Conservation (phyloP, 2,329 filamentous ascomycete species). For the Alternaria sp. region DNA sequence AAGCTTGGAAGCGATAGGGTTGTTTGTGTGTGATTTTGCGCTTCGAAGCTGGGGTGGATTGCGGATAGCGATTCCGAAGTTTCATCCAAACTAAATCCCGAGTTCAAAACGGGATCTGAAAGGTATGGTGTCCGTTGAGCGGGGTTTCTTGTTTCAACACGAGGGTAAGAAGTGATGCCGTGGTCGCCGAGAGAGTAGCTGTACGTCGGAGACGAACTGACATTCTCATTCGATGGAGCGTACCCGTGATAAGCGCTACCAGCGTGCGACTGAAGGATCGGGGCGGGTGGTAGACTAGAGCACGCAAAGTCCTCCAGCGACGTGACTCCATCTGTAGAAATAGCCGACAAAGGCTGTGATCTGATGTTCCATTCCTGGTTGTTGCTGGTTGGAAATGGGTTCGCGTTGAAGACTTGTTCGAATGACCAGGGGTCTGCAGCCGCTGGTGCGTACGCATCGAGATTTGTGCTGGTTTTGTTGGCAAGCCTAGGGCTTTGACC, state of each 20-base stretch:
- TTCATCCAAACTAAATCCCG: not conserved
- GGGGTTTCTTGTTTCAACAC: not conserved
- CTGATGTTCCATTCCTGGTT: not conserved
- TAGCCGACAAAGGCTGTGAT: not conserved
- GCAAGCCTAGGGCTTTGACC: not conserved
- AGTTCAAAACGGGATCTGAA: not conserved
- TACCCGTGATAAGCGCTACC: not conserved
- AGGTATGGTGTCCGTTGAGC: not conserved
- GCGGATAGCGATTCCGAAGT: not conserved
- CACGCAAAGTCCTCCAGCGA: not conserved
- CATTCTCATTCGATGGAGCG: not conserved
- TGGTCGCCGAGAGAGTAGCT: not conserved
- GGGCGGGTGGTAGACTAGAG: not conserved
- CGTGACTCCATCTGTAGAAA: not conserved
- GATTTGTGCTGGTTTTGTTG: not conserved
- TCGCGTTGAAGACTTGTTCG: not conserved
- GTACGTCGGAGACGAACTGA: not conserved
- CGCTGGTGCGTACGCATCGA: not conserved
- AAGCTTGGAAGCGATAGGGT: not conserved
- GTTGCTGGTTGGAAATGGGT: not conserved
- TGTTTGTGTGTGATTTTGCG: accelerated
- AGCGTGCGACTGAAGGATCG: not conserved
- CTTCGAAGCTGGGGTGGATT: not conserved
- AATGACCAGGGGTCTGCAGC: not conserved
- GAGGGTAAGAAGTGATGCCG: not conserved